Conservation (phyloP, 2,329 filamentous ascomycete species). For the Cytospora mali region DNA sequence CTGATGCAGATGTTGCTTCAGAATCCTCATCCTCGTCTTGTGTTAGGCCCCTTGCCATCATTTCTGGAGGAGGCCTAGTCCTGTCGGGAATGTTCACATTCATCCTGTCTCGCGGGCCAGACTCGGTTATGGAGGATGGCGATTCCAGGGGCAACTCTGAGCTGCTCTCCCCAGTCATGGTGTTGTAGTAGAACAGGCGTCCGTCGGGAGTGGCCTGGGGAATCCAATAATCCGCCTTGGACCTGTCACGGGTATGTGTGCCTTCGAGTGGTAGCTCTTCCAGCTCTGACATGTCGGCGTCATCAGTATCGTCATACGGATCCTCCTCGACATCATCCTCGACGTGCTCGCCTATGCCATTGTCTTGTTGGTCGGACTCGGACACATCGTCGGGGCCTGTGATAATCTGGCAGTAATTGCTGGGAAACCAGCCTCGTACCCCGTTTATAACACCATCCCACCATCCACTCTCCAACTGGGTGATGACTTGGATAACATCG, state of each 20-base stretch:
- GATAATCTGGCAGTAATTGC: slow-evolving; percentile 95
- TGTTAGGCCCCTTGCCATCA: slow-evolving; percentile 81
- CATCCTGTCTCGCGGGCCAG: slow-evolving; percentile 83
- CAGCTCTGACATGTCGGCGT: slow-evolving; percentile 45
- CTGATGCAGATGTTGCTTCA: slow-evolving; percentile 78
- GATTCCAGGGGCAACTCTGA: slow-evolving; percentile 95
- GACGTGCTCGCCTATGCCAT: slow-evolving; percentile 60
- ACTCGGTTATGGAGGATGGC: slow-evolving; percentile 77
- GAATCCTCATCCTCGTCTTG: slow-evolving; percentile 92
- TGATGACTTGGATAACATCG: slow-evolving; percentile 98
- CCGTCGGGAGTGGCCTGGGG: slow-evolving; percentile 95
- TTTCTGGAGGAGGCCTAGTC: slow-evolving; percentile 84
- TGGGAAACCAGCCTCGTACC: slow-evolving; percentile 97
- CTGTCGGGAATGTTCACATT: slow-evolving; percentile 88
- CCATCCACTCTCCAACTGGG: slow-evolving; percentile 97
- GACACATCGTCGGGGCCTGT: slow-evolving; percentile 73
- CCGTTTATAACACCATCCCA: slow-evolving; percentile 99
- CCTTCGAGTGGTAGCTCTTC: slow-evolving; percentile 69
- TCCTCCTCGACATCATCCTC: slow-evolving; percentile 52
- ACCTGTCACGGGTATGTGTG: slow-evolving; percentile 63
- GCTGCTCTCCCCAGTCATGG: slow-evolving; percentile 90
- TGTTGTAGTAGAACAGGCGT: slow-evolving; percentile 96
- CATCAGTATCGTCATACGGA: slow-evolving; percentile 62
- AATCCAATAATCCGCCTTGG: slow-evolving; percentile 96
- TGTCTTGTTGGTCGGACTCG: slow-evolving; percentile 65